Percentiles rank a stretch among this genome's conserved stretches.
Conservation (phyloP, 1,284 basidiomycete species). For the Ganoderma multipileum region DNA sequence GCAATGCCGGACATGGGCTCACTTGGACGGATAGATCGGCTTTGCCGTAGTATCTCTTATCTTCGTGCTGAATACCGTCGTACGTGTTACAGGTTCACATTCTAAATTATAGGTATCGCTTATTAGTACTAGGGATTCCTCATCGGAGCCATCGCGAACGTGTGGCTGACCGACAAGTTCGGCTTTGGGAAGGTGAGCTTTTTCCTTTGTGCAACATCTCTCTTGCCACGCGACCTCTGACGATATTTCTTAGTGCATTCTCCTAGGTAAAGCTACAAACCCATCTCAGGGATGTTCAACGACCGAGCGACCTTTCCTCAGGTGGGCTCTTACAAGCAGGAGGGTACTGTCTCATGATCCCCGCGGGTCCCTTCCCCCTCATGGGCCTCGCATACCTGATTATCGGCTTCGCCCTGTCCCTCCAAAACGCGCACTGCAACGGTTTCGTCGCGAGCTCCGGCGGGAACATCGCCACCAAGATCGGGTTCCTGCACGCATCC, state of each 20-base stretch:
- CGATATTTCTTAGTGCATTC: background rate
- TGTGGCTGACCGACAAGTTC: conserved; percentile 55
- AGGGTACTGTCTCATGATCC: conserved; percentile 61
- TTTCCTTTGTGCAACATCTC: background rate
- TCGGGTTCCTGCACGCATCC: conserved; percentile 66
- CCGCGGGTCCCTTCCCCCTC: conserved; percentile 70
- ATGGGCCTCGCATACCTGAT: conserved; percentile 65
- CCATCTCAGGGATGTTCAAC: background rate
- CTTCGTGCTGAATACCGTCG: conserved; percentile 63
- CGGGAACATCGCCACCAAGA: conserved; percentile 53
- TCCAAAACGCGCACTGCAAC: conserved; percentile 62
- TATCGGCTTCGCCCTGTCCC: conserved; percentile 68
- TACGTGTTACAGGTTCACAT: conserved; percentile 32
- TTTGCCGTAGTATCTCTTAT: conserved; percentile 58
- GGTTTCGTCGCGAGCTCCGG: conserved; percentile 56
- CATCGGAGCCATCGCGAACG: conserved; percentile 52
- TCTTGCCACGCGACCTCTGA: conserved; percentile 27
- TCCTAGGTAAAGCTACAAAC: conserved; percentile 29
- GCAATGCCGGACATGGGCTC: background rate
- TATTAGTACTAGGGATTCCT: conserved; percentile 50
- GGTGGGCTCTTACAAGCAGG: conserved; percentile 46
- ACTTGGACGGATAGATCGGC: conserved; percentile 41
- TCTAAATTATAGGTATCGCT: background rate
- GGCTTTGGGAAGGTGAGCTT: conserved; percentile 61
- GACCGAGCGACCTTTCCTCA: background rate